Evolutionary conservation across 805 yeast genomes (phyloP).

Genomic region (Ogataea trehalophila): DNA sequence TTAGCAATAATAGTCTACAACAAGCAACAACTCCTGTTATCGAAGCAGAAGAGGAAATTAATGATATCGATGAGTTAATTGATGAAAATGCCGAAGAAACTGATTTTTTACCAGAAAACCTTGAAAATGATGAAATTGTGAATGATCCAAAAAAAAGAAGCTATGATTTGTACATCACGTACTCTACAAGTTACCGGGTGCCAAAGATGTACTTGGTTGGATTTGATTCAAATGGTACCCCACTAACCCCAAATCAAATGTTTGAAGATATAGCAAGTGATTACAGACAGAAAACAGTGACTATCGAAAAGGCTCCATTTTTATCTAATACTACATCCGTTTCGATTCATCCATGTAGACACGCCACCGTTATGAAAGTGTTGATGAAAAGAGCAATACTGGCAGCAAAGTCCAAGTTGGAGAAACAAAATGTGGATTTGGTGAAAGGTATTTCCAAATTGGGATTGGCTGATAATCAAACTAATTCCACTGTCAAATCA

Average conservation of each 20-base stretch:
- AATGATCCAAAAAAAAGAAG: conserved; percentile 48
- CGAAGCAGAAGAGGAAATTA: conserved; percentile 30
- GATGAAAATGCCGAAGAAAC: conserved; percentile 31
- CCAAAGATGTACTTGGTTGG: conserved; percentile 94
- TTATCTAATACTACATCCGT: conserved; percentile 69
- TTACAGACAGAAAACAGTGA: conserved; percentile 92
- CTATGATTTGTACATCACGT: conserved; percentile 86
- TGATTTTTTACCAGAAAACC: conserved; percentile 24
- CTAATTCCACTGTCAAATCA: conserved; percentile 22
- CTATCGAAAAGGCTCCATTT: conserved; percentile 90
- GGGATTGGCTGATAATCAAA: conserved; percentile 38
- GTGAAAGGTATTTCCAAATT: conserved; percentile 42
- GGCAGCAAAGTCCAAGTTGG: conserved; percentile 34
- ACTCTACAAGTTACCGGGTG: conserved; percentile 91
- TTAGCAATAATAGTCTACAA: not conserved
- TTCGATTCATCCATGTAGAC: conserved; percentile 94
- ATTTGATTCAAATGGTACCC: conserved; percentile 75
- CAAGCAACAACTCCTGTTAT: conserved; percentile 15
- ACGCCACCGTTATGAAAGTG: conserved; percentile 90
- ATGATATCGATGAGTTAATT: conserved; percentile 36
- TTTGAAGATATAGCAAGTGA: conserved; percentile 91
- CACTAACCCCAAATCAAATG: conserved; percentile 84
- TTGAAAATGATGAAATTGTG: conserved; percentile 35
- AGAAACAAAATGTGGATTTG: conserved; percentile 25
- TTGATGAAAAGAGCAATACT: conserved; percentile 68